Conservation (phyloP, 345 rosid species). For the Punica granatum region DNA sequence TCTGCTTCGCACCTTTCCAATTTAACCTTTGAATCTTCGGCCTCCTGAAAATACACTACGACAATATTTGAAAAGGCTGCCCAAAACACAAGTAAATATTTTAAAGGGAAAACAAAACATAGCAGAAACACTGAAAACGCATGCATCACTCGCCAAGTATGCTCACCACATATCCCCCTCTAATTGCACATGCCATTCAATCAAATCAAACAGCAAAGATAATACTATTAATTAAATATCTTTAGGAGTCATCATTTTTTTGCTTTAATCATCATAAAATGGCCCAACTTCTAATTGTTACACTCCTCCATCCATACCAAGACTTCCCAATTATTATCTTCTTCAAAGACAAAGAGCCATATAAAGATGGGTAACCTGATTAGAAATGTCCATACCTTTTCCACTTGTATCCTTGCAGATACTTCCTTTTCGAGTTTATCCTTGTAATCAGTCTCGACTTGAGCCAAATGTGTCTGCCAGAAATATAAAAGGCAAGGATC, state of each 20-base stretch:
- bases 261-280: background rate
- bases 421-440: slow-evolving; percentile 73
- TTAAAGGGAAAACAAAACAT: background rate
- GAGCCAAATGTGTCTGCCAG: slow-evolving; percentile 54
- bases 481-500: background rate
- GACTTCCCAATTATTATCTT: background rate
- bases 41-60: slow-evolving; percentile 38
- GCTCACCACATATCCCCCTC: background rate
- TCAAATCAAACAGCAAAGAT: background rate
- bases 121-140: background rate
- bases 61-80: background rate
- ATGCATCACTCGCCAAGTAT: background rate
- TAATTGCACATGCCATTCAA: background rate
- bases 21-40: slow-evolving; percentile 51
- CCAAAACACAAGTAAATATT: background rate
- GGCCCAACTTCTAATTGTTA: background rate
- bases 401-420: slow-evolving; percentile 45
- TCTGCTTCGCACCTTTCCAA: slow-evolving; percentile 76
- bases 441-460: slow-evolving; percentile 66
- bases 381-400: slow-evolving; percentile 46
- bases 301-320: background rate
- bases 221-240: background rate
- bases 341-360: background rate
- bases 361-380: background rate
- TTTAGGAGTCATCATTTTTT: background rate